Evolutionary conservation across 768 basidiomycete species (phyloP).

Genomic region (Mycena rebaudengoi): DNA sequence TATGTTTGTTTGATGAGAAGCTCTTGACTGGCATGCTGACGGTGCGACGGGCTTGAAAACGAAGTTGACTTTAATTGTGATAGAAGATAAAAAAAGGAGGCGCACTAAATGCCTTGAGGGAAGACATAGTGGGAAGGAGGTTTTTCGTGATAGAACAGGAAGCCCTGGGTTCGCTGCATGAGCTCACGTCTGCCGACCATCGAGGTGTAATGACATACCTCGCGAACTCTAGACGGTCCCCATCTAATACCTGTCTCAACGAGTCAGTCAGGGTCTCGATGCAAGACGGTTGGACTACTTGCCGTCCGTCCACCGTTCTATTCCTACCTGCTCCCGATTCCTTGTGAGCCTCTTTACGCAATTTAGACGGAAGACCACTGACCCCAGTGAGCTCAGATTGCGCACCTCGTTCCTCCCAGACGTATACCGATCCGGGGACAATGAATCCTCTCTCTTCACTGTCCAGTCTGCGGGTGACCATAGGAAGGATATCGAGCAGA

Average conservation of each 20-base stretch:
- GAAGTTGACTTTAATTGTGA: constrained; percentile 16
- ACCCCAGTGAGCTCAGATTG: constrained; percentile 79
- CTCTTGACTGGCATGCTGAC: constrained; percentile 44
- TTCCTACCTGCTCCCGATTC: constrained; percentile 67
- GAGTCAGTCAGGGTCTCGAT: background rate
- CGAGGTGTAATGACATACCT: constrained; percentile 49
- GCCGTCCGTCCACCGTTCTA: constrained; percentile 86
- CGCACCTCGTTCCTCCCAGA: constrained; percentile 86
- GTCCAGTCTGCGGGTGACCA: constrained; percentile 80
- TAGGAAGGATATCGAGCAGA: constrained; percentile 69
- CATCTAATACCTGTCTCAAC: constrained; percentile 65
- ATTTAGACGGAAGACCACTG: constrained; percentile 32
- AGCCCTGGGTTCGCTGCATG: constrained; percentile 58
- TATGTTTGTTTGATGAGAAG: constrained; percentile 83
- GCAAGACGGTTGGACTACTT: constrained; percentile 26
- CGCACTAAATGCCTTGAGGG: constrained; percentile 53
- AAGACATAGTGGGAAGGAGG: constrained; percentile 54
- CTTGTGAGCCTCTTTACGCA: constrained; percentile 8
- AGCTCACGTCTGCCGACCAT: background rate
- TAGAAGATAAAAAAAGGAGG: constrained; percentile 34
- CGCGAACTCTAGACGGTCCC: constrained; percentile 83
- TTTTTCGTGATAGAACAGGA: constrained; percentile 84
- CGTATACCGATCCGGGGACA: constrained; percentile 79
- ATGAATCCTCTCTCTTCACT: constrained; percentile 79
- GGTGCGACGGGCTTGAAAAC: constrained; percentile 18